A percentile compares a stretch with the other conserved stretches of the same genome.
phyloP scores from a whole-genome alignment of 1,284 basidiomycete species.

The Sutorius eximius region DNA sequence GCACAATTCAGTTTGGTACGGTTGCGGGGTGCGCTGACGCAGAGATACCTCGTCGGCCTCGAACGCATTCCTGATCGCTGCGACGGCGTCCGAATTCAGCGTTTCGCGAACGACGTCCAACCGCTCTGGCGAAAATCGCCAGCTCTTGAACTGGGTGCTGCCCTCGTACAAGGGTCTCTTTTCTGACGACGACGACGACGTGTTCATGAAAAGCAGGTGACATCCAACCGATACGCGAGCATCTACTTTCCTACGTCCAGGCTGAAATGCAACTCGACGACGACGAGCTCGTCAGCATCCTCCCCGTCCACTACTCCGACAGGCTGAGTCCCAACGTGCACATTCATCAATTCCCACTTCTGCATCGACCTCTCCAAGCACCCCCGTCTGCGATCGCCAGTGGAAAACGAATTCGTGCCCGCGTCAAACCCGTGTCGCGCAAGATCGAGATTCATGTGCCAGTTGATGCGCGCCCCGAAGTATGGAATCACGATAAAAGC shows the following conservation, averaged over 20 bases:
- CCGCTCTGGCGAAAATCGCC: conserved; percentile 77
- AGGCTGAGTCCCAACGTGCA: conserved; percentile 61
- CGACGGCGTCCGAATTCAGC: conserved; percentile 74
- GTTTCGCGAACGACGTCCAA: conserved; percentile 59
- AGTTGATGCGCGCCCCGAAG: conserved; percentile 70
- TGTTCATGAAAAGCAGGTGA: neutral
- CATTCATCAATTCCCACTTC: conserved; percentile 75
- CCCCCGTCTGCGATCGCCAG: conserved; percentile 69
- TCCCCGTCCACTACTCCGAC: conserved; percentile 72
- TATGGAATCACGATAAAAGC: conserved; percentile 72
- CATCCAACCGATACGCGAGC: no score
- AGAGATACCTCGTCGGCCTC: conserved; percentile 75
- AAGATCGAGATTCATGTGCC: conserved; percentile 76
- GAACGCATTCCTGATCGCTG: conserved; percentile 71
- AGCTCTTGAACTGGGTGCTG: conserved; percentile 85
- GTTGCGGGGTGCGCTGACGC: conserved; percentile 2
- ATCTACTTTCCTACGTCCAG: no score
- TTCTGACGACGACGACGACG: neutral
- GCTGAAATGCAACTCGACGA: conserved; percentile 25
- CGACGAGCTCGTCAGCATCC: conserved; percentile 60
- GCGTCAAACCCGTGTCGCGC: conserved; percentile 61
- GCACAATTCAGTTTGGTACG: conserved; percentile 11
- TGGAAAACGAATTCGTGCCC: conserved; percentile 73
- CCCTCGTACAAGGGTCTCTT: conserved; percentile 65
- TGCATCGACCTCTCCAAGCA: conserved; percentile 67